Base-by-base conservation (phyloP, 768 basidiomycete species). In the Lactarius indigo region DNA sequence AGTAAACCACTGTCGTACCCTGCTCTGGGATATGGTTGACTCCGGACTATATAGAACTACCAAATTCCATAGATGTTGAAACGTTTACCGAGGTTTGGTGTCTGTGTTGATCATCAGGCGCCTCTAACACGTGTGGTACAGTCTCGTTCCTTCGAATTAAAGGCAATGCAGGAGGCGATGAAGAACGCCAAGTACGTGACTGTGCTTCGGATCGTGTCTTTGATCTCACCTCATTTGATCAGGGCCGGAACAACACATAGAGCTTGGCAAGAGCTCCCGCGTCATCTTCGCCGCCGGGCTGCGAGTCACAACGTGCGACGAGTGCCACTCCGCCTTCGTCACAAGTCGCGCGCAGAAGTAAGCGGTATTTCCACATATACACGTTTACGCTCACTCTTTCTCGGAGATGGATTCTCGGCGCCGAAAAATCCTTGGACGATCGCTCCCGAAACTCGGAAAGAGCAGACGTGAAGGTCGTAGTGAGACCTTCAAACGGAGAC, bases 291-390 rank as follows among this genome's bases (percentile, higher is more conserved):
- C 33, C 84, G 96, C 55, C 83, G 96, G 73, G 96, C 96, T 13
- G 96, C 97, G 2, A 95, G 93, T 73, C 96, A 98, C 76, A 91
- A 98, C 76, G 88, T 94, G 28, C 88, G 94, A 5, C 87, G 96
- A 13, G 92, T 99, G 35, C 96, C 96, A 1, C 75, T 84, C n/a
- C 83, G 91, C 20, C 80, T 98, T 35, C 84, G 96, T 62, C 86
- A 85, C 56, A 91, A 90, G 74, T 96, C 96, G 4, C 82, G 82
- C 23, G 82, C 87, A 33, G 96, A 98, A 84, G 96, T 94, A 72
- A 64, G 78, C 72, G 35, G 28, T 23, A 52, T 23, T 33, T 30
- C 30, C 7, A 31, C 13, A 33, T 57, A 17, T 39, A 15, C 44
- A 37, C 28, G n/a, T 28, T 39, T 1, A 1, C 33, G 39, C 33